phyloP scores from a whole-genome alignment of 2,329 filamentous ascomycete genomes.

The Calonectria leucothoes region DNA sequence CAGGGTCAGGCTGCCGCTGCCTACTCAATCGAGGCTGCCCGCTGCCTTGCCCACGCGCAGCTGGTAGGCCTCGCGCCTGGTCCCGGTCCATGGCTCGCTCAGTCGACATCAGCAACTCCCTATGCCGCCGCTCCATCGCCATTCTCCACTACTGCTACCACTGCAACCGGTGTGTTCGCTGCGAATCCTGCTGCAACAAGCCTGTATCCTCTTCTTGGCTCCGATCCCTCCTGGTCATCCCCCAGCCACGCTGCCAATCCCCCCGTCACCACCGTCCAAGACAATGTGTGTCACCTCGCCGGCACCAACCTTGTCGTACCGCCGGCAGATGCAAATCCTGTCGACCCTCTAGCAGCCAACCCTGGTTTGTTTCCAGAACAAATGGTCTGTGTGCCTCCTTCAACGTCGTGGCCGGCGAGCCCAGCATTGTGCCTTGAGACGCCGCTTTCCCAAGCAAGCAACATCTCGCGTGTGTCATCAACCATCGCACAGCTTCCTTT shows the following conservation, averaged over 20 bases:
- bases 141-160: background rate
- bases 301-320: background rate
- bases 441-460: background rate
- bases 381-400: background rate
- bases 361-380: background rate
- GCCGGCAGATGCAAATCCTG: background rate
- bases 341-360: background rate
- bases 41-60: background rate
- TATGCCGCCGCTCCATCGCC: background rate
- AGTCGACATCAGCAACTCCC: background rate
- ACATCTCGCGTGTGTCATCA: background rate
- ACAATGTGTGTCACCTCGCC: background rate
- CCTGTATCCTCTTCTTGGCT: background rate
- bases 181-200: background rate
- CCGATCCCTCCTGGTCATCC: background rate
- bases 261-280: background rate
- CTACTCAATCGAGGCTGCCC: too few species aligned
- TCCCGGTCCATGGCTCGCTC: background rate
- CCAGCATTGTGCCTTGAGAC: background rate
- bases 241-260: background rate
- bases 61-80: too few species aligned
- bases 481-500: background rate
- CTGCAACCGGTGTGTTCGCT: background rate
- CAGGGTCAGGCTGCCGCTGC: too few species aligned
- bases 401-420: background rate